Base-by-base conservation (phyloP, 176 grass and related monocot species). In the Phoenix dactylifera region DNA sequence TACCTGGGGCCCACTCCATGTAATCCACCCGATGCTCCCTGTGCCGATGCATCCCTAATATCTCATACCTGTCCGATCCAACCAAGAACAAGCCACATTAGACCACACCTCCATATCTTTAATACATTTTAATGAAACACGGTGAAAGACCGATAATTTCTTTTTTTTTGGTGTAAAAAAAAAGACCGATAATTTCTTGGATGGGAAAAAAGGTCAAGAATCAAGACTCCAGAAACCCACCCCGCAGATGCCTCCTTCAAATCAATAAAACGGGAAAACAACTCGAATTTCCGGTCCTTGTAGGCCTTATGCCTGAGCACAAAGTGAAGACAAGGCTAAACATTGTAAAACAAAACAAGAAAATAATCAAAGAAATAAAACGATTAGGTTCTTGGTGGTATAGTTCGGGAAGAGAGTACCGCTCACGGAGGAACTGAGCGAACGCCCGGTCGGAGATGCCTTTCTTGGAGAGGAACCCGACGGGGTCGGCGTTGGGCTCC, bases 1-100 rank as follows among this genome's bases (percentile, higher is more conserved):
- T 78, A 93, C 89, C 89, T 75, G 92, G 92, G 24, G 86, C 86
- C 91, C 86, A 96, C 52, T 96, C 91, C 91, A 96, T 87, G 86
- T 76, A 96, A 83, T 90, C 91, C 51, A 90, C 20, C 1, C 83
- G 70, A 51, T 96, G 91, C 20, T 96, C 80, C 26, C 91, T 78
- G 66, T 87, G 80, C 7, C 83, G 66, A 60, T 95, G 91, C 86
- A 90, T 90, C 26, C 91, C 86, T 80, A 90, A 55, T 66, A 95
- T 58, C 65, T 95, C 91, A 74, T 84, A 95, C 39, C 88, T 87
- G 48, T 18, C 10, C 49, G 3, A 71, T 29, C 49, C 28, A 72
- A 12, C 26, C 62, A 63, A 64, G 30, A 65, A 52, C 49, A 17
- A 74, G 15, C 49, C 55, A 71, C 20, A 61, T 12, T 16, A 29